A percentile compares a stretch with the other conserved stretches of the same genome.
Evolutionary conservation across 2,329 filamentous ascomycete genomes (phyloP).

Genomic region (Cadophora luteo-olivacea): DNA sequence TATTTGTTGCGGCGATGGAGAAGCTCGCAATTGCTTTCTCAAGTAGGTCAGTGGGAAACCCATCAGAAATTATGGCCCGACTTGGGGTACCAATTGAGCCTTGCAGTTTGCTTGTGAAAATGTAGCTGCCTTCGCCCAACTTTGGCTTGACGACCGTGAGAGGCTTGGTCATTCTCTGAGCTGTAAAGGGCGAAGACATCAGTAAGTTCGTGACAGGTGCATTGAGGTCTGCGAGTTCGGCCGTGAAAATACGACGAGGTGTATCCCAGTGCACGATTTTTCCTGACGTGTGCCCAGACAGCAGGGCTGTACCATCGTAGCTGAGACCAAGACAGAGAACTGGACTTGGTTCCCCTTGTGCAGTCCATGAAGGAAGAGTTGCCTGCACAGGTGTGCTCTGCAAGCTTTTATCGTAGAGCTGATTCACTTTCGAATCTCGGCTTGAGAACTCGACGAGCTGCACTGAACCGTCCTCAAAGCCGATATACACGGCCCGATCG

Average conservation of each 20-base stretch:
- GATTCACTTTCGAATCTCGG: conserved; percentile 51
- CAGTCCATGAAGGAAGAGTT: conserved; percentile 54
- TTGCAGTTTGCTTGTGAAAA: conserved; percentile 68
- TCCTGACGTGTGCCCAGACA: conserved; percentile 83
- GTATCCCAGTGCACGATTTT: conserved; percentile 84
- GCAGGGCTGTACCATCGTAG: conserved; percentile 80
- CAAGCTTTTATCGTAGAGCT: conserved; percentile 52
- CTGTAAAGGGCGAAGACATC: conserved; percentile 69
- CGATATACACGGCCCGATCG: conserved; percentile 81
- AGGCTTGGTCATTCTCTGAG: conserved; percentile 54
- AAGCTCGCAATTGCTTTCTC: conserved; percentile 58
- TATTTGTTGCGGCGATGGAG: conserved; percentile 35
- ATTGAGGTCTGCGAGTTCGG: conserved; percentile 59
- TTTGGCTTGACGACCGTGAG: conserved; percentile 81
- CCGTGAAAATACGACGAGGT: conserved; percentile 44
- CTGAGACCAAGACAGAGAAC: conserved; percentile 74
- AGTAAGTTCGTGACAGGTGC: conserved; percentile 82
- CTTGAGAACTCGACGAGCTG: conserved; percentile 78
- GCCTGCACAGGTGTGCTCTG: conserved; percentile 64
- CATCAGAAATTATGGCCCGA: conserved; percentile 34
- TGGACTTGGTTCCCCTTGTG: conserved; percentile 54
- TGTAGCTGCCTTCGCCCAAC: conserved; percentile 68
- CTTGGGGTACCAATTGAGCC: conserved; percentile 40
- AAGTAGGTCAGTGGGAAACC: conserved; percentile 48
- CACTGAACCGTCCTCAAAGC: conserved; percentile 80